Evolutionary conservation across 176 grass and related monocot genomes (phyloP), one percentile per base, ranked within the genome.

Genomic region (Tillandsia fasciculata): DNA sequence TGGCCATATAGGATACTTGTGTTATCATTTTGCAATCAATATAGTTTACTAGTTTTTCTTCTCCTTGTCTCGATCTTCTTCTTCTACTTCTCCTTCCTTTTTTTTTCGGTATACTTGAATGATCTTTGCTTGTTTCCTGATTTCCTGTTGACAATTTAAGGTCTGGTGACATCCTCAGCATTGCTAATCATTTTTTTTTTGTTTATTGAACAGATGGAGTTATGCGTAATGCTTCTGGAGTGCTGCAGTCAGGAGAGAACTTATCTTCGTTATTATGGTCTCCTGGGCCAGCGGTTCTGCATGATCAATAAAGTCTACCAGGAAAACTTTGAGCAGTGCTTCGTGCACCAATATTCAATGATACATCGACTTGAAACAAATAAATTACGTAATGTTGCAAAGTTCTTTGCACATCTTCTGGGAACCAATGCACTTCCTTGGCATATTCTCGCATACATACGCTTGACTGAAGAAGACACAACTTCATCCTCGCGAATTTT

Each of bases 171-270:
- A 42, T 42, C 33, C 33, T 42, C 33, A 42, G 33, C 33, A 42
- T 42, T 42, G 33, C 33, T 42, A 42, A 42, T 42, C 28, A 58
- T 18, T 18, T 58, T 63, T 0, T 64, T 67, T 53, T 66, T 10
- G 74, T 67, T 68, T 66, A 69, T 67, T 27, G 75, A 49, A 73
- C 65, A 97, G 89, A 97, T 97, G 89, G 93, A 97, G 78, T 67
- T 97, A 50, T 90, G 87, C 58, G 85, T 97, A 26, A 97, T 97
- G 93, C 74, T 97, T 68, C 89, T 97, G 1, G 93, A 97, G 51
- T 97, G 93, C 65, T 97, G 93, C 82, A 90, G 86, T 74, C 93
- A 97, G 71, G 93, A 97, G 74, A 89, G 89, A 72, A 97, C 89
- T 42, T 97, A 97, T 20, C 84, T 92, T 72, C 84, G 89, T 2